phyloP scores from a whole-genome alignment of 495 filamentous ascomycete species.

The Xylaria telfairii region DNA sequence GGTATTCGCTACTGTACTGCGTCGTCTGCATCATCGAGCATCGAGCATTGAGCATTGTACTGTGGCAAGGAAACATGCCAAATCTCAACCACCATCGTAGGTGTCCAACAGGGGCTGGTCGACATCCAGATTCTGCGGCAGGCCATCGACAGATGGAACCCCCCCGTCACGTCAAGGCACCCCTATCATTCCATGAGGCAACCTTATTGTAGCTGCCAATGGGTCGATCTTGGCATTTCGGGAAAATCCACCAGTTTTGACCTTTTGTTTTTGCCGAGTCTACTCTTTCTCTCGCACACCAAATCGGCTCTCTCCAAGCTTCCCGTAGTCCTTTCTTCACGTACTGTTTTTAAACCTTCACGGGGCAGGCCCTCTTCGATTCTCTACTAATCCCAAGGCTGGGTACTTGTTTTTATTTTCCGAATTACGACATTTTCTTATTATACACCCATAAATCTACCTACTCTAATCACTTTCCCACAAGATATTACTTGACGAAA shows the following conservation, averaged over 20 bases:
- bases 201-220: not conserved
- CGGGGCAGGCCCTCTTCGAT: slow-evolving; percentile 37
- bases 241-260: not conserved
- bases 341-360: slow-evolving; percentile 36
- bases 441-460: not conserved
- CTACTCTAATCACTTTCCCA: not conserved
- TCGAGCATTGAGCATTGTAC: not conserved
- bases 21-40: not conserved
- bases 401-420: slow-evolving; percentile 29
- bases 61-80: not conserved
- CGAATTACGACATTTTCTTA: slow-evolving; percentile 5
- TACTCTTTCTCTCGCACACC: slow-evolving; percentile 4
- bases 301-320: slow-evolving; percentile 1
- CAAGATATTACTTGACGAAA: not conserved
- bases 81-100: not conserved
- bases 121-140: slow-evolving; percentile 13
- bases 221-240: slow-evolving; percentile 5
- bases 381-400: slow-evolving; percentile 29
- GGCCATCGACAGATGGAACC: slow-evolving; percentile 21
- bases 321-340: slow-evolving; percentile 12
- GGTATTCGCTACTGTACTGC: not conserved
- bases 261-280: not conserved
- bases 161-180: slow-evolving; percentile 10
- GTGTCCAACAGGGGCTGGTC: slow-evolving; percentile 16
- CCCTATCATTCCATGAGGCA: not conserved